Conservation (phyloP, 495 filamentous ascomycete genomes). For the Articulospora tetracladia region DNA sequence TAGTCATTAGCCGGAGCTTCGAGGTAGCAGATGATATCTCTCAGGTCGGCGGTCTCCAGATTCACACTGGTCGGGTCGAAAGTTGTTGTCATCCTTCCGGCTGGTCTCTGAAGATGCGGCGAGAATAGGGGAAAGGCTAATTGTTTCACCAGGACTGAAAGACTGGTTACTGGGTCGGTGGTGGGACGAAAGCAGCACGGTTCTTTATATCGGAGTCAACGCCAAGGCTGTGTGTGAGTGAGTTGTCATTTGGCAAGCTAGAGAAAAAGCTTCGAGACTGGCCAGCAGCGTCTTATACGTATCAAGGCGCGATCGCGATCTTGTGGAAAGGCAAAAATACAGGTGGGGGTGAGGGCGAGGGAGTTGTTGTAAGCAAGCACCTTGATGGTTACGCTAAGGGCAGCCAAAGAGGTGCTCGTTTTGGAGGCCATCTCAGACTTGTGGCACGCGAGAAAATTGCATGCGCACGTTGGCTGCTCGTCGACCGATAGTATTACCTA, state of each 20-base stretch:
- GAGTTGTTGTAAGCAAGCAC: not conserved
- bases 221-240: not conserved
- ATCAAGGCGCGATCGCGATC: not conserved
- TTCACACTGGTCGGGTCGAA: conserved; percentile 16
- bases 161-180: too few relatives aligned
- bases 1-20: conserved; percentile 46
- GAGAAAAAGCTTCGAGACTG: not conserved
- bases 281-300: not conserved
- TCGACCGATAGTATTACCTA: too few relatives aligned
- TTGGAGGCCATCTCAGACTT: too few relatives aligned
- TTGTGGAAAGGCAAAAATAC: too few relatives aligned
- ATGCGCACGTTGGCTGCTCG: too few relatives aligned
- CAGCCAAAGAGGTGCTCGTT: not conserved
- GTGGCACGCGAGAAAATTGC: too few relatives aligned
- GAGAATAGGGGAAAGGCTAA: too few relatives aligned
- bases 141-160: too few relatives aligned
- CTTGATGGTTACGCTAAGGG: conserved; percentile 8
- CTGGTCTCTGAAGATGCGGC: not conserved
- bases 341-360: too few relatives aligned
- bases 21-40: conserved; percentile 17
- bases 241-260: not conserved
- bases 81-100: not conserved
- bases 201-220: not conserved
- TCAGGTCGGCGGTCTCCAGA: conserved; percentile 14
- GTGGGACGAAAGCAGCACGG: not conserved